Conservation (phyloP, 1,139 yeast genomes). For the Hyphopichia burtonii region DNA sequence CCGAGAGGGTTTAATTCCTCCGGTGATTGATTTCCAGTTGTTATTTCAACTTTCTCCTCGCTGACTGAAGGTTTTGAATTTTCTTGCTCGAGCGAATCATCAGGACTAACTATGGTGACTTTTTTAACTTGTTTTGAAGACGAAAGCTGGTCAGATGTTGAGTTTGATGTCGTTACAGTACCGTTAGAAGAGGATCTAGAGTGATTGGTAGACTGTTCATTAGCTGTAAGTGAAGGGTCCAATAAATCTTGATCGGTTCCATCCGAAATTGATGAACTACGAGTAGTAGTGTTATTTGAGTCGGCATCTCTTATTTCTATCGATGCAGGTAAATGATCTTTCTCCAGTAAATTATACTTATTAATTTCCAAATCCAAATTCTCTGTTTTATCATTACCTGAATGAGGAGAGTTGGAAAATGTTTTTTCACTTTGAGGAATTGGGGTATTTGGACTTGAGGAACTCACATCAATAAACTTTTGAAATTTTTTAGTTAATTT, state of each 20-base stretch:
- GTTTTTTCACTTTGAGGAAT: neutral
- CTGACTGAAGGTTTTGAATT: constrained; percentile 1
- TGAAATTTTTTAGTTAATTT: constrained; percentile 15
- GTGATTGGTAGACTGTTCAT: neutral
- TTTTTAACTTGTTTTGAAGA: constrained; percentile 14
- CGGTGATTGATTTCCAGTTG: neutral
- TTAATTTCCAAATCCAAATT: constrained; percentile 6
- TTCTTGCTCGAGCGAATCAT: constrained; percentile 14
- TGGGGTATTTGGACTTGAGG: constrained; percentile 1
- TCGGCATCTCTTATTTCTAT: constrained; percentile 12
- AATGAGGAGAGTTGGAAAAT: constrained; percentile 5
- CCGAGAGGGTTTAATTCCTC: neutral
- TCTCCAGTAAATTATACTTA: neutral
- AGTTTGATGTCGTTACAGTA: neutral
- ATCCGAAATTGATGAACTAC: neutral
- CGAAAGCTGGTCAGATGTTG: neutral
- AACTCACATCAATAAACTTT: constrained; percentile 1
- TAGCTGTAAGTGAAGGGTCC: neutral
- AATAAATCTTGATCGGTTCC: neutral
- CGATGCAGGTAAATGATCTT: constrained; percentile 1
- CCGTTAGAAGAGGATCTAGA: neutral
- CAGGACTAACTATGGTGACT: constrained; percentile 32
- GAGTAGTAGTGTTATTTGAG: constrained; percentile 5
- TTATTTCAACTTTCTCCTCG: constrained; percentile 8
- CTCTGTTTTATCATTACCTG: constrained; percentile 4